phyloP scores from a whole-genome alignment of 2,329 filamentous ascomycete genomes.

The Hirsutella rhossiliensis region DNA sequence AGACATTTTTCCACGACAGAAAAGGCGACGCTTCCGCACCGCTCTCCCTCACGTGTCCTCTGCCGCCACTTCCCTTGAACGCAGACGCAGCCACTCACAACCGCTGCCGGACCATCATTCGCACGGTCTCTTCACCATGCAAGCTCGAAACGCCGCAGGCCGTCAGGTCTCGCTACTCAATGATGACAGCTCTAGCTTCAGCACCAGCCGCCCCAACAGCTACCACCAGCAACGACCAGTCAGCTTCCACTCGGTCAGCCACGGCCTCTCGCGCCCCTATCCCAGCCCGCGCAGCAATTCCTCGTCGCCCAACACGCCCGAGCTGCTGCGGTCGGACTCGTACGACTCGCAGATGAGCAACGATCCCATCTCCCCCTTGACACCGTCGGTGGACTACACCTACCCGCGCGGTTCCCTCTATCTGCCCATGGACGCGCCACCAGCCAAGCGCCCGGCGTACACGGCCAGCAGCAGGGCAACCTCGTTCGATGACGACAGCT shows the following conservation, averaged over 20 bases:
- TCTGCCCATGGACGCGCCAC: constrained; percentile 15
- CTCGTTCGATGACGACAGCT: constrained; percentile 40
- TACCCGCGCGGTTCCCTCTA: constrained; percentile 28
- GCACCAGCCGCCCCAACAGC: constrained; percentile 10
- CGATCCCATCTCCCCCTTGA: constrained; percentile 43
- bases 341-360: constrained; percentile 48
- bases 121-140: constrained; percentile 24
- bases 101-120: too few relatives aligned
- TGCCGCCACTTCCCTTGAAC: neutral
- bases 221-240: constrained; percentile 11
- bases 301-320: constrained; percentile 39
- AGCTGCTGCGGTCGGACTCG: constrained; percentile 47
- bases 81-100: too few relatives aligned
- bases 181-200: constrained; percentile 27
- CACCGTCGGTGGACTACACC: constrained; percentile 34
- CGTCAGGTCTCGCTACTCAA: constrained; percentile 49
- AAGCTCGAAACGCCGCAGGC: constrained; percentile 42
- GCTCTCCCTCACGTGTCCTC: neutral
- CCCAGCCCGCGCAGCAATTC: constrained; percentile 26
- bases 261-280: constrained; percentile 20
- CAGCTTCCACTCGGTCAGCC: constrained; percentile 23
- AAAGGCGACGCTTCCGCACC: too few relatives aligned
- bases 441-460: constrained; percentile 29
- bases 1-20: too few relatives aligned
- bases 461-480: constrained; percentile 31